These are phyloP conservation scores for Scytalidium lignicola DNA, from an alignment of 2,329 filamentous ascomycete genomes.

Conservation along the genomic window DNA sequence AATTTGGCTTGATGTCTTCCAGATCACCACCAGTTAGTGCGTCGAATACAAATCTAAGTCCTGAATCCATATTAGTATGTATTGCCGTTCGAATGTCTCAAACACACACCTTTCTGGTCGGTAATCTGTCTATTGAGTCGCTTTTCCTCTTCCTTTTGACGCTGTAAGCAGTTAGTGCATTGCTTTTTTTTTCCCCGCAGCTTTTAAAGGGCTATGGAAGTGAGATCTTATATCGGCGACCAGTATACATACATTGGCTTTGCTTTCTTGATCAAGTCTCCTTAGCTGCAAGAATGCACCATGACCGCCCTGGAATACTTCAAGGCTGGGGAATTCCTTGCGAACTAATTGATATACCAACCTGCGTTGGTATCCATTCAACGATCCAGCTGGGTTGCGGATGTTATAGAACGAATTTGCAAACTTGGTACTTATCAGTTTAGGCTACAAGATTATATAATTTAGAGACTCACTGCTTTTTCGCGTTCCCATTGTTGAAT, in stretches of 20 bases:
- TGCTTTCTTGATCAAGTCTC: conserved; percentile 16
- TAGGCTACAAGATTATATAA: background rate
- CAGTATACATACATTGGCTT: conserved; percentile 18
- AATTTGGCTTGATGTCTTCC: conserved; percentile 24
- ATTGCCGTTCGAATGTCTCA: conserved; percentile 25
- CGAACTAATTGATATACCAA: conserved; percentile 63
- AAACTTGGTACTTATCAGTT: conserved; percentile 9
- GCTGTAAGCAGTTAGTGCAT: conserved; percentile 6
- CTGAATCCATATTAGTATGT: conserved; percentile 24
- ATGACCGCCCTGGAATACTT: conserved; percentile 18
- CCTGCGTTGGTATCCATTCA: conserved; percentile 58
- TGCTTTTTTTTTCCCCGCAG: background rate
- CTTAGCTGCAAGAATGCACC: conserved; percentile 27
- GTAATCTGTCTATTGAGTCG: conserved; percentile 13
- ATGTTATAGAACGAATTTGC: conserved; percentile 40
- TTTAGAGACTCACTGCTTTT: background rate
- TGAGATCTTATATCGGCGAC: background rate
- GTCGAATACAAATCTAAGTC: conserved; percentile 27
- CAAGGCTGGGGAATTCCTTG: conserved; percentile 45
- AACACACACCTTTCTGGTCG: conserved; percentile 20
- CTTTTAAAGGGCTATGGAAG: background rate
- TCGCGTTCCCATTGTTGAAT: background rate
- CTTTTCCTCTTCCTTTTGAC: conserved; percentile 9
- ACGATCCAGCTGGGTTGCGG: conserved; percentile 29
- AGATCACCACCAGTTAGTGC: conserved; percentile 25